Base-by-base conservation (phyloP, 306 rosid species). In the Prinsepia uniflora region DNA sequence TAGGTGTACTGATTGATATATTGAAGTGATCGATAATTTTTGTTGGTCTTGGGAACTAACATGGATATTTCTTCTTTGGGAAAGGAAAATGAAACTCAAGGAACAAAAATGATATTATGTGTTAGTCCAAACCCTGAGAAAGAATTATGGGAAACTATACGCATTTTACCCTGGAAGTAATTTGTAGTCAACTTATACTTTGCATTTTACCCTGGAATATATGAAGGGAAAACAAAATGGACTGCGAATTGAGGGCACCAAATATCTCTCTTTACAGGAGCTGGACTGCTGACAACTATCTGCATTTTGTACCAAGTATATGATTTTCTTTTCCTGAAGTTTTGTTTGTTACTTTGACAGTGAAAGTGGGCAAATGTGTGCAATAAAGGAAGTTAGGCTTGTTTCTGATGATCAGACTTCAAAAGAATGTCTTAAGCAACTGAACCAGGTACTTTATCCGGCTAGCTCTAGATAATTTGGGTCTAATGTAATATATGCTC, bases 331-430 rank as follows among this genome's bases (percentile, higher is more conserved):
- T 20, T 75, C 75, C 86, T 82, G 70, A 88, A 74, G 65, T 56
- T 84, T 60, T 43, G 40, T 59, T 82, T 77, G 65, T 67, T 71
- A 82, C 70, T 72, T 63, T 75, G 78, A 75, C 82, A 94, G 99
- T 79, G 91, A 88, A 83, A 91, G 90, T 45, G 99, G 99, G 71
- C 99, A 94, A 81, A 91, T 94, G 96, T 94, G 99, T 82, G 99
- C 99, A 59, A 91, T 94, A 67, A 94, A 94, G 78, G 99, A 94
- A 85, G 97, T 94, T 74, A 86, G 82, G 86, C 81, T 86, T 86
- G 85, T 86, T 55, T 78, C 84, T 39, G 99, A 94, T 61, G 99
- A 94, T 81, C 88, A 78, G 59, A 72, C 92, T 34, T 85, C 92
- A 12, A 89, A 87, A 82, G 99, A 94, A 83, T 89, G 96, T 84